phyloP scores from a whole-genome alignment of 2,329 filamentous ascomycete genomes.

The Alternaria novae-zelandiae region DNA sequence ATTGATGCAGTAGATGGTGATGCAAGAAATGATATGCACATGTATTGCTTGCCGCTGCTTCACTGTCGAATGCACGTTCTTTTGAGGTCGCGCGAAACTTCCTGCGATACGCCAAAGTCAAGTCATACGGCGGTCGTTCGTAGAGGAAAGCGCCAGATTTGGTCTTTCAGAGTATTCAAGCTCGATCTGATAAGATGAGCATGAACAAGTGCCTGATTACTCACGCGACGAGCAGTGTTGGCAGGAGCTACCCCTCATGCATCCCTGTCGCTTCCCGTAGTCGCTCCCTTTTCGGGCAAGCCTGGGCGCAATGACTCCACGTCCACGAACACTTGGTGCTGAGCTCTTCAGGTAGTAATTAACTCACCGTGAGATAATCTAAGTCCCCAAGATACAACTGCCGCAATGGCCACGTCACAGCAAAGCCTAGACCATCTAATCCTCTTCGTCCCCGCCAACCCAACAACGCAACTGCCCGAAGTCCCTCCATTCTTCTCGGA shows the following conservation, averaged over 20 bases:
- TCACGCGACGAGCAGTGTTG: background rate
- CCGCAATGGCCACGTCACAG: background rate
- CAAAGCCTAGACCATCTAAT: conserved; percentile 68
- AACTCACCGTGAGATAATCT: background rate
- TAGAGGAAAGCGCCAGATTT: background rate
- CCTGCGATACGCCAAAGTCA: no score
- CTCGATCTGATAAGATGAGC: no score
- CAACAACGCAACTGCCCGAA: conserved; percentile 49
- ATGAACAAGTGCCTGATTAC: no score
- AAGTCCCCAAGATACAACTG: background rate
- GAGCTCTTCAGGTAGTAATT: background rate
- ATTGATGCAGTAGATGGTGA: background rate
- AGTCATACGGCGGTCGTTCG: background rate
- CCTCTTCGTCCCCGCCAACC: conserved; percentile 65
- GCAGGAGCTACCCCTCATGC: background rate
- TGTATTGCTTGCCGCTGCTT: background rate
- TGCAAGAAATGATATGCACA: background rate
- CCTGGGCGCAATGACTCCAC: background rate
- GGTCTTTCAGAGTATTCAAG: no score
- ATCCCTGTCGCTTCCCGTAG: background rate
- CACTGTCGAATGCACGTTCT: background rate
- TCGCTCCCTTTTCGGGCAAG: background rate
- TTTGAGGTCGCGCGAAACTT: background rate
- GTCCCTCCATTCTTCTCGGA: conserved; percentile 57
- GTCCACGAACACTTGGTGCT: background rate